These are phyloP conservation scores for Entomortierella chlamydospora DNA, from an alignment of 192 early-diverging fungal genomes.

Conservation along the genomic window DNA sequence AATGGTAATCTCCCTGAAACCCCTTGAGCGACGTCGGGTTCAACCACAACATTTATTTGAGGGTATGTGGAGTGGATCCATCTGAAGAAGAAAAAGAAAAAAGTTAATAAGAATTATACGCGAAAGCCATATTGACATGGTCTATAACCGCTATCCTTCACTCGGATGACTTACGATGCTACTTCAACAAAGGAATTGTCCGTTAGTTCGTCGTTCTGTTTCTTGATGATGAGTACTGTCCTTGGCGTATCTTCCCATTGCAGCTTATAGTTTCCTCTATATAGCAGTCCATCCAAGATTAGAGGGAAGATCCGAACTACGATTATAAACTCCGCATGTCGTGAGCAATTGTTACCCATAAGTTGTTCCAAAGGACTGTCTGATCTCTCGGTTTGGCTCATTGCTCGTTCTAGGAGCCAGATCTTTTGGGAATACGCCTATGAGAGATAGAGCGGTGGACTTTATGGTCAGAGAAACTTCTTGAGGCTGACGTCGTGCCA, in stretches of 20 bases:
- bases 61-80: slow-evolving; percentile 79
- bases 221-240: slow-evolving; percentile 84
- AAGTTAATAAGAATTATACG: background rate
- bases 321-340: background rate
- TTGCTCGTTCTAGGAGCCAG: slow-evolving; percentile 31
- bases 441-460: background rate
- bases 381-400: slow-evolving; percentile 51
- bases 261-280: slow-evolving; percentile 62
- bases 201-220: slow-evolving; percentile 76
- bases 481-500: too few relatives aligned
- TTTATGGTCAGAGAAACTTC: background rate
- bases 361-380: slow-evolving; percentile 61
- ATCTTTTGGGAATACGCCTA: slow-evolving; percentile 40
- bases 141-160: too few relatives aligned
- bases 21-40: slow-evolving; percentile 69
- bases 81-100: slow-evolving; percentile 18
- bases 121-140: too few relatives aligned
- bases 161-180: slow-evolving; percentile 56
- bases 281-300: background rate
- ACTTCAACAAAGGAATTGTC: slow-evolving; percentile 75
- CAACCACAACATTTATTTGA: slow-evolving; percentile 75
- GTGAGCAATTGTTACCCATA: slow-evolving; percentile 55
- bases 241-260: slow-evolving; percentile 74
- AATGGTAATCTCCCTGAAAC: slow-evolving; percentile 65
- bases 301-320: background rate